Evolutionary conservation across 1,284 basidiomycete species (phyloP).

Genomic region (Cutaneotrichosporon dermatis): DNA sequence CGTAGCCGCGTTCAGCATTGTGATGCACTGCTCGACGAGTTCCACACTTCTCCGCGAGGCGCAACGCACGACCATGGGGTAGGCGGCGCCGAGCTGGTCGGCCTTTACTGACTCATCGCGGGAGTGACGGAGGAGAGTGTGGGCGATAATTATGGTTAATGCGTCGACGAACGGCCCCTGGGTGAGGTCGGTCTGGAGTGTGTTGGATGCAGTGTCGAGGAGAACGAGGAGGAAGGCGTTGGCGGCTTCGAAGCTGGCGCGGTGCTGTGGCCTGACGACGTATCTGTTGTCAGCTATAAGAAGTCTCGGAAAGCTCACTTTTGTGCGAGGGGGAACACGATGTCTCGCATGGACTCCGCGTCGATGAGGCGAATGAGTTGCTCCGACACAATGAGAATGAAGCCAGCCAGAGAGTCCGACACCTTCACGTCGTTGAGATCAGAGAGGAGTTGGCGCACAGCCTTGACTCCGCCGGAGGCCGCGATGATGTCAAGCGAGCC

Average conservation of each 20-base stretch:
- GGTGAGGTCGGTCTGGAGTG: slow-evolving; percentile 5
- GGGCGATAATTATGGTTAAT: slow-evolving; percentile 22
- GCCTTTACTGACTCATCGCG: slow-evolving; percentile 20
- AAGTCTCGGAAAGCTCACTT: slow-evolving; percentile 15
- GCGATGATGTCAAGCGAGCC: slow-evolving; percentile 33
- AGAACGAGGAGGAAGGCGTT: slow-evolving; percentile 32
- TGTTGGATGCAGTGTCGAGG: slow-evolving; percentile 17
- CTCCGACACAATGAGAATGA: slow-evolving; percentile 27
- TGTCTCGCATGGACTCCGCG: slow-evolving; percentile 15
- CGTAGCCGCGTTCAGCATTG: slow-evolving; percentile 3
- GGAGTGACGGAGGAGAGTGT: slow-evolving; percentile 26
- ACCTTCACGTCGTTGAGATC: slow-evolving; percentile 1
- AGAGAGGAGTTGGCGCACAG: slow-evolving; percentile 5
- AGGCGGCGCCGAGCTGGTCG: slow-evolving; percentile 31
- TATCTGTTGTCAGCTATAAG: slow-evolving; percentile 22
- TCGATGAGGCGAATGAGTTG: slow-evolving; percentile 29
- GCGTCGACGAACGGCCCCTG: slow-evolving; percentile 28
- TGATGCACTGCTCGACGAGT: slow-evolving; percentile 12
- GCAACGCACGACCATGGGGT: slow-evolving; percentile 21
- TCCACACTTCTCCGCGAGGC: slow-evolving; percentile 17
- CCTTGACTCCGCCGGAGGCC: slow-evolving; percentile 13
- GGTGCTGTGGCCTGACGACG: slow-evolving; percentile 20
- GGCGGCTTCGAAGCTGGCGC: slow-evolving; percentile 34
- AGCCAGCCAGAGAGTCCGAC: slow-evolving; percentile 18
- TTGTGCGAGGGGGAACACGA: slow-evolving; percentile 24